Percentiles rank a stretch among this genome's conserved stretches.
Conservation (phyloP, 2,329 filamentous ascomycete species). For the Leptographium lundbergii region DNA sequence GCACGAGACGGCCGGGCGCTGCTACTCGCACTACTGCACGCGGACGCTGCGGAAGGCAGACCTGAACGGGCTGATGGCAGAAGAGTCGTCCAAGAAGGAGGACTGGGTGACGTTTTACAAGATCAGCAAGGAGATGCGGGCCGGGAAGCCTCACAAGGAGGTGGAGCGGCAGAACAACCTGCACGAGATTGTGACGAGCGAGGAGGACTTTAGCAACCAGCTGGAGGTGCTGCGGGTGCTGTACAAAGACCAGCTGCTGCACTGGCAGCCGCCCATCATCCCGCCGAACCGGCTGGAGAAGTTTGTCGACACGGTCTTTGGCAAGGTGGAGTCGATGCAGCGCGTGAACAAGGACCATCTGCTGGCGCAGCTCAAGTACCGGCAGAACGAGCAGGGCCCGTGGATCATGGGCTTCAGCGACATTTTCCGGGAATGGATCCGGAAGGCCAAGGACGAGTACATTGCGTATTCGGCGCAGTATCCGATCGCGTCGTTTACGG, state of each 20-base stretch:
- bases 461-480: conserved; percentile 86
- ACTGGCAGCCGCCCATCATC: conserved; percentile 68
- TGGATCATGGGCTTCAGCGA: conserved; percentile 93
- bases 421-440: conserved; percentile 95
- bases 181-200: conserved; percentile 88
- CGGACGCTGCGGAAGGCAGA: conserved; percentile 92
- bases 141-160: conserved; percentile 67
- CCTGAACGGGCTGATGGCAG: conserved; percentile 58
- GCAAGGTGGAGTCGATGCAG: conserved; percentile 78
- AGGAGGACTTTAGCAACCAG: conserved; percentile 83
- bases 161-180: conserved; percentile 86
- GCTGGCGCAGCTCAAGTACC: conserved; percentile 86
- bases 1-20: conserved; percentile 56
- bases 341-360: conserved; percentile 88
- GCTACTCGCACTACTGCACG: conserved; percentile 90
- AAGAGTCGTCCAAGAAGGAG: conserved; percentile 54
- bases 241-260: conserved; percentile 69
- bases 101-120: conserved; percentile 90
- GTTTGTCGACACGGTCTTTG: conserved; percentile 79
- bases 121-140: conserved; percentile 63
- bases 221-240: conserved; percentile 74
- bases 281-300: conserved; percentile 62
- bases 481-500: conserved; percentile 68
- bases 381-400: conserved; percentile 91
- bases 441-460: conserved; percentile 80